Conservation (phyloP, 495 filamentous ascomycete species). For the Podospora tetraspora region DNA sequence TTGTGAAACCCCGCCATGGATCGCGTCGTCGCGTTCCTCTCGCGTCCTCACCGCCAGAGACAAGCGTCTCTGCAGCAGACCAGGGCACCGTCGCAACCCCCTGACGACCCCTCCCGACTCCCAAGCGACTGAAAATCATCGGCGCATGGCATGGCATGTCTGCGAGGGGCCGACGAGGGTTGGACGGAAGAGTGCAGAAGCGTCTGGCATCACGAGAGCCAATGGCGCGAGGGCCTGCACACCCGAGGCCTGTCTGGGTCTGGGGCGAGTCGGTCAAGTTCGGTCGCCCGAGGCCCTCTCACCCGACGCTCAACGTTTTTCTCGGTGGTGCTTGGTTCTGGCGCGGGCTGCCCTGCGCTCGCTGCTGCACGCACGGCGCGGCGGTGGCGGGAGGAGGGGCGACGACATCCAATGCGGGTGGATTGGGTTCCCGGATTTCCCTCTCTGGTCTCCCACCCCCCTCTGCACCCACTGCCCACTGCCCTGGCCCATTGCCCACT, state of each 20-base stretch:
- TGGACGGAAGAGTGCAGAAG: conserved; percentile 4
- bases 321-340: not conserved
- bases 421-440: not conserved
- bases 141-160: not conserved
- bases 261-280: conserved; percentile 9
- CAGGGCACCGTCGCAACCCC: not conserved
- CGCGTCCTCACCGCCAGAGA: not conserved
- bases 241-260: not conserved
- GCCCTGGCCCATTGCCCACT: not conserved
- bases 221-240: conserved; percentile 4
- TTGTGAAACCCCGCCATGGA: not conserved
- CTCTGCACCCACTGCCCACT: not conserved
- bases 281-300: not conserved
- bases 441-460: not conserved
- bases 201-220: not conserved
- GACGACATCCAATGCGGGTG: not conserved
- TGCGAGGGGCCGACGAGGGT: not conserved
- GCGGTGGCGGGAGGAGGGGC: not conserved
- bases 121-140: not conserved
- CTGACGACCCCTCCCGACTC: not conserved
- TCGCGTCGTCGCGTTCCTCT: not conserved
- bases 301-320: not conserved
- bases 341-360: not conserved
- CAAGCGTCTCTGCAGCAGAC: not conserved
- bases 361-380: not conserved